phyloP scores from a whole-genome alignment of 257 asterid genomes.

The Fraxinus pennsylvanica region DNA sequence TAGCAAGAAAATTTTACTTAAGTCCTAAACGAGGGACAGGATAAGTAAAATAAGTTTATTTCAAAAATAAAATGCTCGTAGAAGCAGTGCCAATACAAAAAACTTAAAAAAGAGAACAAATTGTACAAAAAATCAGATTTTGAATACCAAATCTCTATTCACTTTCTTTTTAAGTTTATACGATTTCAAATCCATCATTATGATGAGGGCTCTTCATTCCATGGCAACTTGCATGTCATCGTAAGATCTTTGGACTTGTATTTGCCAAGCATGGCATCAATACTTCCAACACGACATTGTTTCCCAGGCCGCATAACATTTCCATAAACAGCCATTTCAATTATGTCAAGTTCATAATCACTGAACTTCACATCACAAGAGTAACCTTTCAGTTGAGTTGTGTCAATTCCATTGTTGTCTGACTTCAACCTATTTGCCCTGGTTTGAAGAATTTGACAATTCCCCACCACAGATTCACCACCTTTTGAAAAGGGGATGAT shows the following conservation, averaged over 20 bases:
- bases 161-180: not conserved
- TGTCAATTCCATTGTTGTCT: constrained; percentile 46
- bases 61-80: not conserved
- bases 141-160: not conserved
- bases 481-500: constrained; percentile 73
- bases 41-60: not conserved
- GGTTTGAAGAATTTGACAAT: constrained; percentile 87
- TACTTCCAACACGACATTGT: constrained; percentile 51
- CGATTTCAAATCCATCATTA: not conserved
- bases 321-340: constrained; percentile 80
- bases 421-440: constrained; percentile 81
- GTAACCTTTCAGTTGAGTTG: constrained; percentile 58
- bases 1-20: not conserved
- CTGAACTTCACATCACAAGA: constrained; percentile 64
- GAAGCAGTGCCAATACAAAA: not conserved
- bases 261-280: constrained; percentile 40
- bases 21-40: not conserved
- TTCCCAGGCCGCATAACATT: constrained; percentile 54
- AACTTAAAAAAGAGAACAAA: not conserved
- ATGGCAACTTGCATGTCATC: constrained; percentile 43
- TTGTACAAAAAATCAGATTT: not conserved
- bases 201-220: constrained; percentile 25
- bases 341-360: constrained; percentile 55
- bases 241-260: constrained; percentile 44
- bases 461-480: constrained; percentile 65